These are phyloP conservation scores for Neonectria coccinea DNA, from an alignment of 2,329 filamentous ascomycete genomes.

Conservation along the genomic window DNA sequence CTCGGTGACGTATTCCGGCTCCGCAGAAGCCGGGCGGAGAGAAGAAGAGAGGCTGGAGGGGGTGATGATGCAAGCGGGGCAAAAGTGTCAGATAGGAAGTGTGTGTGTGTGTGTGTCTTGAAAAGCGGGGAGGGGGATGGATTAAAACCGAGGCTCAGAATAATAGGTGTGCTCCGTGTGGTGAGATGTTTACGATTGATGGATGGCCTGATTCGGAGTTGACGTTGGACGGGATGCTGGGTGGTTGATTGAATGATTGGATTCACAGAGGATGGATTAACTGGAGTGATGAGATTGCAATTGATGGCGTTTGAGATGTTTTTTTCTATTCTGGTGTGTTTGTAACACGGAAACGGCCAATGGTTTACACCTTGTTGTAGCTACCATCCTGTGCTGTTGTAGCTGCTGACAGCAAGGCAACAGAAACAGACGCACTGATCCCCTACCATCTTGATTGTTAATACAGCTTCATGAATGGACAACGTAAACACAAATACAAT, in stretches of 20 bases:
- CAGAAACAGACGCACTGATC: too few species aligned
- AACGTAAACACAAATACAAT: neutral
- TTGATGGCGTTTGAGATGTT: neutral
- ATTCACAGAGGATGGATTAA: neutral
- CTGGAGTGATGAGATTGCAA: neutral
- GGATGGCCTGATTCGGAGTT: slow-evolving; percentile 3
- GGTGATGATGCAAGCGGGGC: slow-evolving; percentile 32
- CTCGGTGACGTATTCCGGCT: slow-evolving; percentile 24
- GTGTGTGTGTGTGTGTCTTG: neutral
- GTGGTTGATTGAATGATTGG: neutral
- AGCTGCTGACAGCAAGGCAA: slow-evolving; percentile 1
- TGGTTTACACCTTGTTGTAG: neutral
- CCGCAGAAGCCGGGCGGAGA: slow-evolving; percentile 1
- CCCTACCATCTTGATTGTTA: too few species aligned
- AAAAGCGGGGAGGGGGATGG: slow-evolving; percentile 1
- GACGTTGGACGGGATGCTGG: neutral
- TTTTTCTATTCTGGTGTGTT: too few species aligned
- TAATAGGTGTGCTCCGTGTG: neutral
- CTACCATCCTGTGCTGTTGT: neutral
- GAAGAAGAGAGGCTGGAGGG: neutral
- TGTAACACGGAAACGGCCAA: neutral
- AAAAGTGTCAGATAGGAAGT: neutral
- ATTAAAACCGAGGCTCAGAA: neutral
- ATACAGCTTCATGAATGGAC: too few species aligned
- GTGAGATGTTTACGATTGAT: neutral